phyloP scores from a whole-genome alignment of 2,329 filamentous ascomycete species.

The Magnaporthiopsis rhizophila region DNA sequence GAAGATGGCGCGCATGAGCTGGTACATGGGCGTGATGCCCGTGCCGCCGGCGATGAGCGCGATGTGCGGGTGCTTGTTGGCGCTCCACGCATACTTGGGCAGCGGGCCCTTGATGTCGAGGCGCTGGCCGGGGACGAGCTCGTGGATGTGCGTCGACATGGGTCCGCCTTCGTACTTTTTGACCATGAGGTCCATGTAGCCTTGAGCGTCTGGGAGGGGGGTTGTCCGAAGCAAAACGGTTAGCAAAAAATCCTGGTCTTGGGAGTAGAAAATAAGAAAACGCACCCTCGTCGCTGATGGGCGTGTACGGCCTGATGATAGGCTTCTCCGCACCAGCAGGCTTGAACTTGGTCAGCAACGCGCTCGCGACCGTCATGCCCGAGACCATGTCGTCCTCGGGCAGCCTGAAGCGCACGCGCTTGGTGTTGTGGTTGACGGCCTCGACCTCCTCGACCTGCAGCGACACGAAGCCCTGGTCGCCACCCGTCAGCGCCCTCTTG shows the following conservation, averaged over 20 bases:
- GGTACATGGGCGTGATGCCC: constrained; percentile 97
- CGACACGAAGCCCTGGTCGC: constrained; percentile 81
- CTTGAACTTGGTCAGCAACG: constrained; percentile 87
- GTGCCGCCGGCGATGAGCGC: constrained; percentile 87
- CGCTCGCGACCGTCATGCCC: constrained; percentile 75
- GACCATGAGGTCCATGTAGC: constrained; percentile 80
- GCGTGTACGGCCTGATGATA: constrained; percentile 86
- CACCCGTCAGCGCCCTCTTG: constrained; percentile 61
- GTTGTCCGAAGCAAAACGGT: no score
- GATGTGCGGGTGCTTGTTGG: constrained; percentile 92
- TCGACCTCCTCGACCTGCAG: constrained; percentile 74
- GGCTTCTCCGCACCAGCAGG: constrained; percentile 75
- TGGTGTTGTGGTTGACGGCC: constrained; percentile 87
- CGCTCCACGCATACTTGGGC: constrained; percentile 81
- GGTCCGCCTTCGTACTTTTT: constrained; percentile 87
- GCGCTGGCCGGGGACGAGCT: constrained; percentile 70
- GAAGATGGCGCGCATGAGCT: constrained; percentile 86
- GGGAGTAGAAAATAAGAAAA: constrained; percentile 2
- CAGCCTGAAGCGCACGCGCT: constrained; percentile 81
- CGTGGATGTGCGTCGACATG: constrained; percentile 86
- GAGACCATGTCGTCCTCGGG: constrained; percentile 78
- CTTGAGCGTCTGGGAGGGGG: constrained; percentile 40
- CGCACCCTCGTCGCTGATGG: constrained; percentile 75
- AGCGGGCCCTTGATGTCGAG: constrained; percentile 93
- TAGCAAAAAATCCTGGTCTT: no score